Conservation (phyloP, 345 rosid species). For the Mangifera indica region DNA sequence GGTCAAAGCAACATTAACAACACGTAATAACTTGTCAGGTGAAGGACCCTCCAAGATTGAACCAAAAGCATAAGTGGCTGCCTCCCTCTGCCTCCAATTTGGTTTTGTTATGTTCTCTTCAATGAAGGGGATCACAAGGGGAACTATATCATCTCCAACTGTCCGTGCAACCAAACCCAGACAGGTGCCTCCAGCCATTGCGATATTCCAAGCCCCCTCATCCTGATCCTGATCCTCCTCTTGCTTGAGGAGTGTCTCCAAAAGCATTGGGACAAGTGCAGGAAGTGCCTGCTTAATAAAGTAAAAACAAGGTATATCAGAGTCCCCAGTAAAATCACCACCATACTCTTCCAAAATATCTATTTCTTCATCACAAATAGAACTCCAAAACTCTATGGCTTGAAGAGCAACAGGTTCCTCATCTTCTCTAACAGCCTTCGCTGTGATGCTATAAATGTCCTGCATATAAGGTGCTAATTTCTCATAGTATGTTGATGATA, state of each 20-base stretch:
- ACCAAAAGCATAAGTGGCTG: constrained; percentile 36
- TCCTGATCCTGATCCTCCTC: constrained; percentile 74
- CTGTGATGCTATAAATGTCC: constrained; percentile 57
- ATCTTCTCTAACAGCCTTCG: constrained; percentile 63
- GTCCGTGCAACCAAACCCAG: constrained; percentile 36
- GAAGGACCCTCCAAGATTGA: constrained; percentile 38
- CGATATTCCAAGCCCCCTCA: constrained; percentile 72
- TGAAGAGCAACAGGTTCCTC: constrained; percentile 65
- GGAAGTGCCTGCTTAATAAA: constrained; percentile 61
- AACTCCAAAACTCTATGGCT: constrained; percentile 70
- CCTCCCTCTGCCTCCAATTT: constrained; percentile 37
- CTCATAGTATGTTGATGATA: constrained; percentile 60
- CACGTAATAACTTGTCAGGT: constrained; percentile 27
- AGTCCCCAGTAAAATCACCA: constrained; percentile 48
- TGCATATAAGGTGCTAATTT: constrained; percentile 52
- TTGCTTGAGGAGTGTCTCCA: constrained; percentile 67
- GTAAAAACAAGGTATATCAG: constrained; percentile 55
- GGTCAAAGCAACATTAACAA: constrained; percentile 22
- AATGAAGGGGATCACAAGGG: constrained; percentile 36
- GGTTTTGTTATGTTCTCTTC: constrained; percentile 36
- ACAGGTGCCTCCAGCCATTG: constrained; percentile 46
- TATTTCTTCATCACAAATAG: constrained; percentile 67
- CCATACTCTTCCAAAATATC: constrained; percentile 61
- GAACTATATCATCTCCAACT: constrained; percentile 35
- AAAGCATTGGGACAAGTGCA: constrained; percentile 54